These are phyloP conservation scores for Nannizziopsis barbatae DNA, from an alignment of 2,329 filamentous ascomycete species.

Conservation along the genomic window DNA sequence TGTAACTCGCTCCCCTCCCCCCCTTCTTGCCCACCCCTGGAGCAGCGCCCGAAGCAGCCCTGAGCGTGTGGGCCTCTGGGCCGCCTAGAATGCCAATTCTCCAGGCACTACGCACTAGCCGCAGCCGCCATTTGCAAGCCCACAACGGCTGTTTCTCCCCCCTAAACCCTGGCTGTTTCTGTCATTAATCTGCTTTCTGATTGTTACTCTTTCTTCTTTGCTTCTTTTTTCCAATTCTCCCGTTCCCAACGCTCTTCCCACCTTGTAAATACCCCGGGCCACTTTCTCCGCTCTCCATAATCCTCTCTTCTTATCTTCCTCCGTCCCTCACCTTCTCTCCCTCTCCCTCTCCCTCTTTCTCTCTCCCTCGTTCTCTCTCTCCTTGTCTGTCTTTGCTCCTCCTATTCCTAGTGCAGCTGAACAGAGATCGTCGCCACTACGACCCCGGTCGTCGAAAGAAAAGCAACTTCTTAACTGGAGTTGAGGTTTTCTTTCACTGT, in stretches of 20 bases:
- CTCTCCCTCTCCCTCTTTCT: background rate
- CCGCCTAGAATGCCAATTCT: background rate
- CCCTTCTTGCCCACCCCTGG: too few relatives aligned
- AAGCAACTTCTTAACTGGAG: constrained; percentile 8
- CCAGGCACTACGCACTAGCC: background rate
- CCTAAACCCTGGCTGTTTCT: too few relatives aligned
- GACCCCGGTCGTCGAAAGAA: background rate
- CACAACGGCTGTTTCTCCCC: too few relatives aligned
- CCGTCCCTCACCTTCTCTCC: background rate
- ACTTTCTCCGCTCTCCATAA: too few relatives aligned
- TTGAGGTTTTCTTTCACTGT: background rate
- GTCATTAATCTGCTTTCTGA: too few relatives aligned
- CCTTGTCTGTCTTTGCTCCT: background rate
- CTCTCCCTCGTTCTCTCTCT: background rate
- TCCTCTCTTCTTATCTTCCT: background rate
- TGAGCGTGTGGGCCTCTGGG: background rate
- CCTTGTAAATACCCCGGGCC: background rate
- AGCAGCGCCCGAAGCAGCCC: too few relatives aligned
- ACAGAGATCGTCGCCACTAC: background rate
- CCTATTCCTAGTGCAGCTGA: background rate
- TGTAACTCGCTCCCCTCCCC: too few relatives aligned
- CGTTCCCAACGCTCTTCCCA: background rate
- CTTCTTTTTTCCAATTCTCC: background rate
- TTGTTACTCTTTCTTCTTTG: too few relatives aligned
- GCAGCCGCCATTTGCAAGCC: background rate